phyloP scores from a whole-genome alignment of 768 basidiomycete genomes.

The Daedalea quercina region DNA sequence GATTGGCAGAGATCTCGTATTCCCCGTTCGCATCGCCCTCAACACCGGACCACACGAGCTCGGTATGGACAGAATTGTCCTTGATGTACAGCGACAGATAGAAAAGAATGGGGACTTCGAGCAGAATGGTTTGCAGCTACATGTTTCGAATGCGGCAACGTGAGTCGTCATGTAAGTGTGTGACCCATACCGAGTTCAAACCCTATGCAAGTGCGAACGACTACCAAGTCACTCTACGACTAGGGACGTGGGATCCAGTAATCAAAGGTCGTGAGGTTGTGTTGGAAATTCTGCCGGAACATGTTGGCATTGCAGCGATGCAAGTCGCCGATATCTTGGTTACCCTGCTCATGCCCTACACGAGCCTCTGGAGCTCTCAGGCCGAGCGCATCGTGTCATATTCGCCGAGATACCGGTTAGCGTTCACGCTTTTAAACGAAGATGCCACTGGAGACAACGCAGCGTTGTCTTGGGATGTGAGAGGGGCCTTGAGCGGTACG shows the following conservation, averaged over 20 bases:
- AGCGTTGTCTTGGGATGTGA: slow-evolving; percentile 68
- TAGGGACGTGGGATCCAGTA: background rate
- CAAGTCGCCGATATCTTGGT: slow-evolving; percentile 26
- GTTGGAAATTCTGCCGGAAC: slow-evolving; percentile 2
- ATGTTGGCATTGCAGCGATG: background rate
- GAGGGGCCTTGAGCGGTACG: slow-evolving; percentile 57
- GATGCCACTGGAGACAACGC: slow-evolving; percentile 63
- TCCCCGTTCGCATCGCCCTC: slow-evolving; percentile 17
- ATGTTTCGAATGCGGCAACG: background rate
- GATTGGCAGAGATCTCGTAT: slow-evolving; percentile 32
- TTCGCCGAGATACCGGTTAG: slow-evolving; percentile 73
- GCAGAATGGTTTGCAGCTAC: slow-evolving; percentile 6
- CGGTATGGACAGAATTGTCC: background rate
- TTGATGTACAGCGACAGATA: background rate
- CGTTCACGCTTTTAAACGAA: slow-evolving; percentile 92
- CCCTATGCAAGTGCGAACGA: background rate
- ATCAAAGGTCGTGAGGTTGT: slow-evolving; percentile 9
- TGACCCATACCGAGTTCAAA: background rate
- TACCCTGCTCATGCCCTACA: slow-evolving; percentile 36
- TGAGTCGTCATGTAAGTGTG: slow-evolving; percentile 1
- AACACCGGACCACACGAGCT: background rate
- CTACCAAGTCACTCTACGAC: slow-evolving; percentile 10
- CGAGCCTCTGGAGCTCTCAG: slow-evolving; percentile 34
- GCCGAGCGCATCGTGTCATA: slow-evolving; percentile 62
- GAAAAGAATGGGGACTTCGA: background rate